These are phyloP conservation scores for Boletus rubroflammeus DNA, from an alignment of 768 basidiomycete species.

Conservation along the genomic window DNA sequence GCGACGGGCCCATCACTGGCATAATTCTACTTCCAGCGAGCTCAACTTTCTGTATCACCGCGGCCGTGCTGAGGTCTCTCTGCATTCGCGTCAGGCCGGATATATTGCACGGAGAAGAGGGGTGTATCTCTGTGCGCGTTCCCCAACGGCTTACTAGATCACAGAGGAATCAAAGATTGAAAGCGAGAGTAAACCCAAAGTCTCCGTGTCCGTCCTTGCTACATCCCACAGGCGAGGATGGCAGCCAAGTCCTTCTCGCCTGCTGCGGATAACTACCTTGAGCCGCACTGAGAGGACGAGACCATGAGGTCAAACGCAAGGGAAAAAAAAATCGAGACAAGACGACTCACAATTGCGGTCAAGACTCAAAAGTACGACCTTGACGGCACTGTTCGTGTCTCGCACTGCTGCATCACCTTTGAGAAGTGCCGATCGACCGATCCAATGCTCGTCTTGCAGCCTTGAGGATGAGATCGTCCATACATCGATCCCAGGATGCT, in stretches of 20 bases:
- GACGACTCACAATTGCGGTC: conserved; percentile 81
- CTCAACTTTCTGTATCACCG: no score
- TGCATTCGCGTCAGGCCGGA: no score
- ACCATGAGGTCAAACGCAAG: conserved; percentile 5
- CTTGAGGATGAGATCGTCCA: conserved; percentile 94
- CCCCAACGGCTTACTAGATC: conserved; percentile 7
- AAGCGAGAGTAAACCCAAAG: background rate
- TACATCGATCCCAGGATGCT: conserved; percentile 59
- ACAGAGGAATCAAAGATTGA: background rate
- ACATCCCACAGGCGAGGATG: conserved; percentile 47
- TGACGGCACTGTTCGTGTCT: conserved; percentile 51
- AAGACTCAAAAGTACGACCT: conserved; percentile 85
- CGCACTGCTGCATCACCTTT: conserved; percentile 33
- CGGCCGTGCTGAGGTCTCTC: no score
- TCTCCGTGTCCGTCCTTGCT: conserved; percentile 4
- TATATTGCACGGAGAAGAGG: no score
- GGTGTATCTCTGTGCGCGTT: background rate
- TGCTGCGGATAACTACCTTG: conserved; percentile 85
- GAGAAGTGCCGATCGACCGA: conserved; percentile 76
- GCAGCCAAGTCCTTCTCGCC: conserved; percentile 81
- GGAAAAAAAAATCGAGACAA: conserved; percentile 13
- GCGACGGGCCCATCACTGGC: no score
- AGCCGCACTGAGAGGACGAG: conserved; percentile 82
- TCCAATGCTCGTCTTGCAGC: conserved; percentile 92
- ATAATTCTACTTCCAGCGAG: no score